Percentiles rank a stretch among this genome's conserved stretches.
Conservation (phyloP, 2,329 filamentous ascomycete species). For the Pleomassaria siparia region DNA sequence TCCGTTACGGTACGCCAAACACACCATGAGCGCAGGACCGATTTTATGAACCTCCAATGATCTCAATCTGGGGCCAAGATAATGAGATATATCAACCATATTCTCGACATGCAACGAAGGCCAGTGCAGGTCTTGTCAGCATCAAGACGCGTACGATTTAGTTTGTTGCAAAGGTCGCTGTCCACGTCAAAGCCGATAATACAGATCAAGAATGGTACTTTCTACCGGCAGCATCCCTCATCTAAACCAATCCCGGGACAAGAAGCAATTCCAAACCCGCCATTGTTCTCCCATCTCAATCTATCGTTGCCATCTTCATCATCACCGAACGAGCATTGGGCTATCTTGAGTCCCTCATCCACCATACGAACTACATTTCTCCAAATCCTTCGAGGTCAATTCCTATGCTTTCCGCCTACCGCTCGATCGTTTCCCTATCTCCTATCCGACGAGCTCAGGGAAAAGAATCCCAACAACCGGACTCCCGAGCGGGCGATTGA, state of each 20-base stretch:
- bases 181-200: slow-evolving; percentile 32
- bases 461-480: slow-evolving; percentile 56
- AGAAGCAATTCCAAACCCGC: slow-evolving; percentile 60
- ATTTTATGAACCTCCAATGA: no score
- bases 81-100: background rate
- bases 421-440: slow-evolving; percentile 80
- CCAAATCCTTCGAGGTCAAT: slow-evolving; percentile 72
- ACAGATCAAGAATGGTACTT: slow-evolving; percentile 65
- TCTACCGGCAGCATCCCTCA: slow-evolving; percentile 73
- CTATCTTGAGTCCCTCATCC: slow-evolving; percentile 76
- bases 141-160: slow-evolving; percentile 24
- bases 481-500: slow-evolving; percentile 70
- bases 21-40: slow-evolving; percentile 10
- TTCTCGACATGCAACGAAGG: slow-evolving; percentile 35
- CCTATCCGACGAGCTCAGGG: slow-evolving; percentile 60
- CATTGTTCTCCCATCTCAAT: slow-evolving; percentile 70
- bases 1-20: slow-evolving; percentile 22
- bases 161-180: slow-evolving; percentile 18
- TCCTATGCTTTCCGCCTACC: slow-evolving; percentile 73
- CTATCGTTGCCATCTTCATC: slow-evolving; percentile 68
- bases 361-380: slow-evolving; percentile 82
- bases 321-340: slow-evolving; percentile 67
- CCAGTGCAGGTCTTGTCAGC: slow-evolving; percentile 29
- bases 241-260: slow-evolving; percentile 41
- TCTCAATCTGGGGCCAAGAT: background rate